Base-by-base conservation (phyloP, 768 basidiomycete species). In the Lentinus tigrinus region DNA sequence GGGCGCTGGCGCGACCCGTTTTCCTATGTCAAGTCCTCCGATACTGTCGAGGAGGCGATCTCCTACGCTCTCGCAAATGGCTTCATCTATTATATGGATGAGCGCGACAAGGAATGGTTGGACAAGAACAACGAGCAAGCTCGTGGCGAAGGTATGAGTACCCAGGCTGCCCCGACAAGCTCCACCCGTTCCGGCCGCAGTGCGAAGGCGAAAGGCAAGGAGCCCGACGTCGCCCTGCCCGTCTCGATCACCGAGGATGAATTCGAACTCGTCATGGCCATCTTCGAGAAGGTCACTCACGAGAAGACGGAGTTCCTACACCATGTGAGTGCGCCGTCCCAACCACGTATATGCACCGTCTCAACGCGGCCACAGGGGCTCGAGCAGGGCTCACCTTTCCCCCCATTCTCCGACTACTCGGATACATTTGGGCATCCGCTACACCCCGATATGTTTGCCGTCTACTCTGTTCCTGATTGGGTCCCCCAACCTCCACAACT, bases 81-180 rank as follows among this genome's bases (percentile, higher is more conserved):
- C 0, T 89, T 89, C 73, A 85, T 87, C 2, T 98, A 98, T 69
- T 91, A 85, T 63, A 91, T 98, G 90, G 96, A 99, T 66, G 97
- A 98, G 72, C 87, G 89, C 17, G 96, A 98, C 75, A 86, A 89
- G 67, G 89, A 90, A 62, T 99, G 96, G 96, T 81, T 99, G 31
- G 89, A 91, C 65, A 89, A 85, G 74, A 93, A 93, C 68, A 97
- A 98, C 66, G 88, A 88, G 67, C 84, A 88, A 56, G 91, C 90
- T 2, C 81, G 88, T 14, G 91, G 89, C 17, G 92, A 94, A 70
- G 93, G 93, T 17, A 89, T 91, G 0, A 91, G 88, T 60, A 81
- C 82, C 0, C 90, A 91, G 66, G 88, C 86, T 21, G 85, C 87
- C 5, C 67, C 89, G 40, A 84, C 85, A 10, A 75, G 77, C 21